Evolutionary conservation across 1,139 yeast genomes (phyloP).

Genomic region (Citeromyces siamensis): DNA sequence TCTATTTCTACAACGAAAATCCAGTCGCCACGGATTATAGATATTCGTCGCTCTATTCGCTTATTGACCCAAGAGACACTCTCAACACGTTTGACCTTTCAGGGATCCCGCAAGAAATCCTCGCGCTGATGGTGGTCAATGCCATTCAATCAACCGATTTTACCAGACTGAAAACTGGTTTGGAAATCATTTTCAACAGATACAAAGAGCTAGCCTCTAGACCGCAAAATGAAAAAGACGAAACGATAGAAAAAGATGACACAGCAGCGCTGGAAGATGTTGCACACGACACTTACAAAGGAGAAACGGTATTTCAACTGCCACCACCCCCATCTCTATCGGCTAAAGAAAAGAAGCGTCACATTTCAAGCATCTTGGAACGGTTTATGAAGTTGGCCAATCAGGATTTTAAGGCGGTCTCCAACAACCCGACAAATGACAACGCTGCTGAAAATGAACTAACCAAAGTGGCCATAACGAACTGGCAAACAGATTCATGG

Average conservation of each 20-base stretch:
- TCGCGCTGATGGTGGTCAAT: conserved; percentile 52
- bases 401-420: conserved; percentile 9
- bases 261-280: conserved; percentile 20
- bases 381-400: conserved; percentile 40
- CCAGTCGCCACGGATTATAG: conserved; percentile 23
- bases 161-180: conserved; percentile 47
- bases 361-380: conserved; percentile 34
- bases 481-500: conserved; percentile 74
- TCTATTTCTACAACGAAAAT: conserved; percentile 21
- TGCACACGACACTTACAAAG: conserved; percentile 15
- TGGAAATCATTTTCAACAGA: conserved; percentile 56
- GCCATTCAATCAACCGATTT: conserved; percentile 46
- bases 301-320: conserved; percentile 28
- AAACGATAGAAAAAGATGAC: conserved; percentile 2
- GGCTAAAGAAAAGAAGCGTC: conserved; percentile 37
- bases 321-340: conserved; percentile 45
- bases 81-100: conserved; percentile 55
- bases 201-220: conserved; percentile 11
- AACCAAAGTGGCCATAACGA: conserved; percentile 40
- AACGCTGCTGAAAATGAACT: conserved; percentile 23
- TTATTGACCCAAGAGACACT: conserved; percentile 51
- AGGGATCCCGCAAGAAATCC: conserved; percentile 49
- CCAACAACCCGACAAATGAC: conserved; percentile 8
- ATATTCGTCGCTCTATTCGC: conserved; percentile 35
- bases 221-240: conserved; percentile 4